Evolutionary conservation across 2,329 filamentous ascomycete genomes (phyloP).

Genomic region (Fusarium udum): DNA sequence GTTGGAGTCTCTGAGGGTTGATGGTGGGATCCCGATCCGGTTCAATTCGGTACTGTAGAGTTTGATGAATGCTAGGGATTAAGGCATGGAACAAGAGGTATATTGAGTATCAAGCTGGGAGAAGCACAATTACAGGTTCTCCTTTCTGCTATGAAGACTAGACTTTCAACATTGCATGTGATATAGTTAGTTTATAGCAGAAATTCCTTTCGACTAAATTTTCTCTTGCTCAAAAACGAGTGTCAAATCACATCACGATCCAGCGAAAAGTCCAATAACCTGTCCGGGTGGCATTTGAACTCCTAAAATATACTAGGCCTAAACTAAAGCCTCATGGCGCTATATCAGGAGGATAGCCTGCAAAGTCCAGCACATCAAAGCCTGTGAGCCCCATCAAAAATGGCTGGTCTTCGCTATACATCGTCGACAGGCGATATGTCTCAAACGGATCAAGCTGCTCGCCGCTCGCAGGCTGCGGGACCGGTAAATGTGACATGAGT

Average conservation of each 20-base stretch:
- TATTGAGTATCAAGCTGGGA: neutral
- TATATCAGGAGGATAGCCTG: neutral
- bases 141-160: fast-evolving
- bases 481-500: neutral
- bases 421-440: neutral
- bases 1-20: neutral
- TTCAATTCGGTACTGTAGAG: neutral
- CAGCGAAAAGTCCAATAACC: fast-evolving
- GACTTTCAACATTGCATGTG: fast-evolving
- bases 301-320: no score
- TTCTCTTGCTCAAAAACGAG: neutral
- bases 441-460: neutral
- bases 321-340: fast-evolving
- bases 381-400: neutral
- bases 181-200: fast-evolving
- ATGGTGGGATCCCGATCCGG: neutral
- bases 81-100: no score
- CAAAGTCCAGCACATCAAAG: neutral
- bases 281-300: no score
- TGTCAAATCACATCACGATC: fast-evolving
- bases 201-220: no score
- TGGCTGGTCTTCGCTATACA: neutral
- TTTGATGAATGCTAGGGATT: fast-evolving
- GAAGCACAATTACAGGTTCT: neutral
- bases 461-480: fast-evolving